These are phyloP conservation scores for Serendipita sp. DNA, from an alignment of 768 basidiomycete species.

Conservation along the genomic window DNA sequence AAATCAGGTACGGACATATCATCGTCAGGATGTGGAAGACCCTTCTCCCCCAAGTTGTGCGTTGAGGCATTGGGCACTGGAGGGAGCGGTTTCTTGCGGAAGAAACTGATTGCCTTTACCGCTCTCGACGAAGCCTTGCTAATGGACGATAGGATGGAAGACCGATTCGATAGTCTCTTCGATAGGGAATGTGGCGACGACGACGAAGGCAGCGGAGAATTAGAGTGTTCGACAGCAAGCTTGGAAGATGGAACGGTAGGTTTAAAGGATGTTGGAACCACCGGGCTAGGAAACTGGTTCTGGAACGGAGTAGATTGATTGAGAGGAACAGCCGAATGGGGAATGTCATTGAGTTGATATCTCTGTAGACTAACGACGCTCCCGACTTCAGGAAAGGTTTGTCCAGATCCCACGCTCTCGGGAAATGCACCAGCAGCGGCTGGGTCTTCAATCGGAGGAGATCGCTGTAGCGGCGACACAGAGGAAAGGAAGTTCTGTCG, in stretches of 20 bases:
- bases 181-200: background rate
- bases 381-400: background rate
- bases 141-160: background rate
- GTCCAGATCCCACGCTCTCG: background rate
- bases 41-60: constrained; percentile 24
- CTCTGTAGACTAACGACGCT: background rate
- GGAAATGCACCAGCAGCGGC: background rate
- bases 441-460: background rate
- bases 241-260: background rate
- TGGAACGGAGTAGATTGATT: constrained; percentile 5
- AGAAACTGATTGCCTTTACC: background rate
- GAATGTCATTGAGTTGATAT: background rate
- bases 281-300: background rate
- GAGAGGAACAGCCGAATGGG: background rate
- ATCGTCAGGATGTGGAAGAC: constrained; percentile 31
- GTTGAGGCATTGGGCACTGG: constrained; percentile 34
- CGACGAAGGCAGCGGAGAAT: too few species aligned
- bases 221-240: background rate
- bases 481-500: background rate
- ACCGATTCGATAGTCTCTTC: background rate
- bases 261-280: background rate
- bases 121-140: background rate
- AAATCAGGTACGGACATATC: constrained; percentile 37
- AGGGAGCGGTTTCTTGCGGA: constrained; percentile 36
- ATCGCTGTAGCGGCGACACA: background rate